These are phyloP conservation scores for Candida parachauliodes DNA, from an alignment of 805 yeast genomes.

Conservation along the genomic window DNA sequence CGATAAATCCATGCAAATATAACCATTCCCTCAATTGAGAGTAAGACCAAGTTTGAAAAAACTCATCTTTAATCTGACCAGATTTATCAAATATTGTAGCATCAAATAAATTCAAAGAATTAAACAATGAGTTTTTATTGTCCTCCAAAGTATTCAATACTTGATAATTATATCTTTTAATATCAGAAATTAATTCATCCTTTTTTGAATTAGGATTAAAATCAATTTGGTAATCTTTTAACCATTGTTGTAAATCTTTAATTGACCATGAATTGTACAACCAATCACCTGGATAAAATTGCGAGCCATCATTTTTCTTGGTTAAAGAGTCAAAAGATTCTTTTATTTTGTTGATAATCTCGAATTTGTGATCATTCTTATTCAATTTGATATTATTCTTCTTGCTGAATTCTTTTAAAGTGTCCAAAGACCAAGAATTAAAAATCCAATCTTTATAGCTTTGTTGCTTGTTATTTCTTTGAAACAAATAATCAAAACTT, in stretches of 20 bases:
- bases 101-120: slow-evolving; percentile 35
- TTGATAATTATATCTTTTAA: slow-evolving; percentile 43
- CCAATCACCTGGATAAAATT: slow-evolving; percentile 49
- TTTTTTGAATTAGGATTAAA: slow-evolving; percentile 35
- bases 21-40: slow-evolving; percentile 57
- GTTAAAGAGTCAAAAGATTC: slow-evolving; percentile 39
- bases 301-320: slow-evolving; percentile 32
- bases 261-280: slow-evolving; percentile 52
- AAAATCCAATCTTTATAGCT: slow-evolving; percentile 43
- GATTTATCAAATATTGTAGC: slow-evolving; percentile 34
- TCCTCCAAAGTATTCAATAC: slow-evolving; percentile 32
- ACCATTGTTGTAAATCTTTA: slow-evolving; percentile 47
- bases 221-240: slow-evolving; percentile 40
- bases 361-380: slow-evolving; percentile 28
- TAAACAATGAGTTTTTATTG: slow-evolving; percentile 36
- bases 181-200: slow-evolving; percentile 43
- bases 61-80: slow-evolving; percentile 38
- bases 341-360: slow-evolving; percentile 40
- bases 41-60: slow-evolving; percentile 51
- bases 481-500: slow-evolving; percentile 3
- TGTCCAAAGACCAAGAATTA: slow-evolving; percentile 39
- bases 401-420: slow-evolving; percentile 29
- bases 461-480: slow-evolving; percentile 5
- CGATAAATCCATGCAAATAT: slow-evolving; percentile 31
- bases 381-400: slow-evolving; percentile 25